Percentiles rank a stretch among this genome's conserved stretches.
phyloP scores from a whole-genome alignment of 2,329 filamentous ascomycete species.

The Alternaria sp. region DNA sequence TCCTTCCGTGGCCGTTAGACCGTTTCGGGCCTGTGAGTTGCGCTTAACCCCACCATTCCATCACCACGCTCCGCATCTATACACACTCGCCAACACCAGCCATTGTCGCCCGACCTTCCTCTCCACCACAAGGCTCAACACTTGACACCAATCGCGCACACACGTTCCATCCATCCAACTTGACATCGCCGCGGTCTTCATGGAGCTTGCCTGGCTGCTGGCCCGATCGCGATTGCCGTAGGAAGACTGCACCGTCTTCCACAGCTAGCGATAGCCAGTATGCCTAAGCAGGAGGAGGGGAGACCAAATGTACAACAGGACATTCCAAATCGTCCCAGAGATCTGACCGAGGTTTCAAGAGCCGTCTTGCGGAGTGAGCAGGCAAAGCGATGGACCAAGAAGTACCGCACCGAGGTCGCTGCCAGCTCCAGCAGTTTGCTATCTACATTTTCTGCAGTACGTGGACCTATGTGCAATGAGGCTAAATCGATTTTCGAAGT shows the following conservation, averaged over 20 bases:
- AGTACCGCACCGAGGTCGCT: conserved; percentile 81
- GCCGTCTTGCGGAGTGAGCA: conserved; percentile 52
- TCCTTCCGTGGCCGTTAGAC: conserved; percentile 25
- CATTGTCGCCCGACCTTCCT: conserved; percentile 40
- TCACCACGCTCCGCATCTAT: conserved; percentile 38
- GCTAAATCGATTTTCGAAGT: neutral
- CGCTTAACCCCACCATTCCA: conserved; percentile 50
- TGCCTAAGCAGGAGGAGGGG: conserved; percentile 49
- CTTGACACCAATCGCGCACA: conserved; percentile 22
- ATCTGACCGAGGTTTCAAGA: conserved; percentile 50
- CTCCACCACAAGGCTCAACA: conserved; percentile 12
- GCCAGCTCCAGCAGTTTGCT: conserved; percentile 79
- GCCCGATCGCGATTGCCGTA: conserved; percentile 67
- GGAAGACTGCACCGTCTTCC: conserved; percentile 64
- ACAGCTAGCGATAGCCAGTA: conserved; percentile 59
- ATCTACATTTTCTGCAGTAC: conserved; percentile 75
- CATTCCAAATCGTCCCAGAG: conserved; percentile 46
- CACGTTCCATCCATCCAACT: conserved; percentile 26
- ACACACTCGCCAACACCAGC: conserved; percentile 30
- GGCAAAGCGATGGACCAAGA: conserved; percentile 69
- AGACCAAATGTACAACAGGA: conserved; percentile 32
- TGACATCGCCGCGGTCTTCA: conserved; percentile 54
- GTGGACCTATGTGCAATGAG: conserved; percentile 22
- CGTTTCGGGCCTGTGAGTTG: conserved; percentile 30
- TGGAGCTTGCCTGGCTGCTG: conserved; percentile 63